Evolutionary conservation across 2,329 filamentous ascomycete genomes (phyloP).

Genomic region (Fragosphaeria purpurea): DNA sequence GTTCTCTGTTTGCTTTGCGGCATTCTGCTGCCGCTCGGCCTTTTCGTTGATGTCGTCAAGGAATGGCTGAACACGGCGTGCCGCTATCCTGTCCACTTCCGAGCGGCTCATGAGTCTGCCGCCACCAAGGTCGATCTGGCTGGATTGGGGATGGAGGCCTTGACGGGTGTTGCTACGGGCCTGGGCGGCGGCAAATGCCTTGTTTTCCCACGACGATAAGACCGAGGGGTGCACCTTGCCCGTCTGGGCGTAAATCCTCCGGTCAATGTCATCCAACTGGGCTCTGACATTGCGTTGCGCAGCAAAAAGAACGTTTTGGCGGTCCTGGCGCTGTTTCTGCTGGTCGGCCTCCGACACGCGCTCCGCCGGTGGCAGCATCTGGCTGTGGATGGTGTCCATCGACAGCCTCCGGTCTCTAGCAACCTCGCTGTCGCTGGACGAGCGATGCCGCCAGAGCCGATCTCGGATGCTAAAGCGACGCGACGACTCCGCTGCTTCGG

Average conservation of each 20-base stretch:
- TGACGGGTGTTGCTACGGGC: slow-evolving; percentile 52
- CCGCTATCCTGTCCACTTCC: slow-evolving; percentile 71
- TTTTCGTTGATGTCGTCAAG: slow-evolving; percentile 76
- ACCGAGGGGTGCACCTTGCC: slow-evolving; percentile 61
- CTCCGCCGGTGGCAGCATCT: slow-evolving; percentile 5
- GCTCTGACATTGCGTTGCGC: slow-evolving; percentile 81
- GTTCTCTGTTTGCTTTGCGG: slow-evolving; percentile 53
- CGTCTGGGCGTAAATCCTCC: slow-evolving; percentile 66
- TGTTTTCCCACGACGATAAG: slow-evolving; percentile 68
- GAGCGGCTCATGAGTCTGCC: slow-evolving; percentile 70
- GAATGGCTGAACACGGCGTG: slow-evolving; percentile 67
- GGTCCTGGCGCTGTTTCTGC: slow-evolving; percentile 65
- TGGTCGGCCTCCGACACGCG: slow-evolving; percentile 42
- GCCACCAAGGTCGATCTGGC: slow-evolving; percentile 61
- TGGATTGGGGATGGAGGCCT: slow-evolving; percentile 37
- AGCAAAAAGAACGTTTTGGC: slow-evolving; percentile 62
- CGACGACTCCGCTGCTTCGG: slow-evolving; percentile 18
- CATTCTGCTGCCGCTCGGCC: slow-evolving; percentile 60
- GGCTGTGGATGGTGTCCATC: slow-evolving; percentile 48
- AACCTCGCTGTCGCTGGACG: slow-evolving; percentile 56
- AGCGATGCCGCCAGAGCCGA: slow-evolving; percentile 47
- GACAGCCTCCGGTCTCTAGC: slow-evolving; percentile 59
- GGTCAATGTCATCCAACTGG: slow-evolving; percentile 69
- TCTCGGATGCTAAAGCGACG: slow-evolving; percentile 41
- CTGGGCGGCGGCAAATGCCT: slow-evolving; percentile 60